Evolutionary conservation across 129 eudicot genomes (phyloP).

Genomic region (Chrysanthemum makinoi): DNA sequence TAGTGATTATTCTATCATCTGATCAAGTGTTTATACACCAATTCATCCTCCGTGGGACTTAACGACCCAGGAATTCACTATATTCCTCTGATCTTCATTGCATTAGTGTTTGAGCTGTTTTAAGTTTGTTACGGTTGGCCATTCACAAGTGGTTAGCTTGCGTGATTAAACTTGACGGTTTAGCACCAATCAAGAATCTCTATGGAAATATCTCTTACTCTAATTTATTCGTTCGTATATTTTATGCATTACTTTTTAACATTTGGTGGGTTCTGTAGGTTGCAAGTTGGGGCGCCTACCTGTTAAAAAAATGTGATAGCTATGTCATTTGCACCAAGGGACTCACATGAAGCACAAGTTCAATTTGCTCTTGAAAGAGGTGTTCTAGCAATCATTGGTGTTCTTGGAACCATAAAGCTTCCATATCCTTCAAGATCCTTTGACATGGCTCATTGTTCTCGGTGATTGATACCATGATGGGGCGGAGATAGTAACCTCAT

Average conservation of each 20-base stretch:
- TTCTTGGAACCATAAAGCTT: conserved; percentile 60
- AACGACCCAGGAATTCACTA: too few relatives aligned
- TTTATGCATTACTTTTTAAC: not conserved
- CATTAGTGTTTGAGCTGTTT: too few relatives aligned
- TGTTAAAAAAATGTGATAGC: conserved; percentile 51
- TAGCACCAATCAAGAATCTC: too few relatives aligned
- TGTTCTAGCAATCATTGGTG: conserved; percentile 62
- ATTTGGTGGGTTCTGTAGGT: conserved; percentile 26
- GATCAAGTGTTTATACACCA: too few relatives aligned
- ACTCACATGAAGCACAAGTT: conserved; percentile 57
- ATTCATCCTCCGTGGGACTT: too few relatives aligned
- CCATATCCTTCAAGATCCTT: conserved; percentile 60
- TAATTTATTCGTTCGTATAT: not conserved
- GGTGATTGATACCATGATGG: conserved; percentile 62
- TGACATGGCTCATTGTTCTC: conserved; percentile 66
- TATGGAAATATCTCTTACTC: not conserved
- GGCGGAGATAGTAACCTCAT: conserved; percentile 48
- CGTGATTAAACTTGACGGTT: too few relatives aligned
- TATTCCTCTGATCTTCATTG: too few relatives aligned
- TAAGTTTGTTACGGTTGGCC: too few relatives aligned
- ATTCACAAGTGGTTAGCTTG: too few relatives aligned
- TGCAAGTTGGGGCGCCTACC: conserved; percentile 59
- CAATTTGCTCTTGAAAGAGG: conserved; percentile 59
- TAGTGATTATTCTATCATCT: too few relatives aligned
- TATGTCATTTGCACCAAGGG: conserved; percentile 65